phyloP scores from a whole-genome alignment of 2,329 filamentous ascomycete genomes.

The Microthyrium microscopicum region DNA sequence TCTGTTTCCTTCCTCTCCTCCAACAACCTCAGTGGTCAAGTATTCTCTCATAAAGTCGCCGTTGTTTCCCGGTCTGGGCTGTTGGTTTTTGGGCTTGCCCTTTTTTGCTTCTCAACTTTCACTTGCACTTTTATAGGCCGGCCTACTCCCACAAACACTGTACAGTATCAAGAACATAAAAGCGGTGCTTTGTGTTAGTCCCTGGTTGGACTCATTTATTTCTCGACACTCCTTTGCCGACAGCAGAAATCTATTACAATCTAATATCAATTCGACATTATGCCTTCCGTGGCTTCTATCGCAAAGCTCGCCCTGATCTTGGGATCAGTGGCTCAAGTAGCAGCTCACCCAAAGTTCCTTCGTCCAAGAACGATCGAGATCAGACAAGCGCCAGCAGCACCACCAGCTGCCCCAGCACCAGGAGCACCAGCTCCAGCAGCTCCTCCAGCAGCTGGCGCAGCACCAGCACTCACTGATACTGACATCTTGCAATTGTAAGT shows the following conservation, averaged over 20 bases:
- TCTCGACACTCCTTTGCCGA: no score
- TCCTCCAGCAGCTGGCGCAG: slow-evolving; percentile 10
- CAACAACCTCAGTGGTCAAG: no score
- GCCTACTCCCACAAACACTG: no score
- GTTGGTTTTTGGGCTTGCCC: no score
- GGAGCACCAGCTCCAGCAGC: slow-evolving; percentile 7
- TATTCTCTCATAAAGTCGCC: no score
- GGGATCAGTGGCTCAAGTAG: slow-evolving; percentile 6
- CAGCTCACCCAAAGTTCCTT: slow-evolving; percentile 5
- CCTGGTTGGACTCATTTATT: slow-evolving; percentile 10
- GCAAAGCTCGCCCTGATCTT: slow-evolving; percentile 20
- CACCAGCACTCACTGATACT: slow-evolving; percentile 24
- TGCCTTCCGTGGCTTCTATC: slow-evolving; percentile 21
- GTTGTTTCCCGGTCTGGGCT: no score
- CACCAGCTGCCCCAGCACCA: slow-evolving; percentile 7
- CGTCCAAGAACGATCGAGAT: slow-evolving; percentile 8
- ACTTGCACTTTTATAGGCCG: no score
- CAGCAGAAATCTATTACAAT: no score
- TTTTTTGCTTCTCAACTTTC: no score
- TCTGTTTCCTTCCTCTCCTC: no score
- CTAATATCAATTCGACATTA: slow-evolving; percentile 12
- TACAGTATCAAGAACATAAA: no score
- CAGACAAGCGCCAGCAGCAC: slow-evolving; percentile 3
- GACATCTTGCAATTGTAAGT: slow-evolving; percentile 39
- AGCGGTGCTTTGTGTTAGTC: no score